Evolutionary conservation across 2,329 filamentous ascomycete genomes (phyloP).

Genomic region (Fusarium piperis): DNA sequence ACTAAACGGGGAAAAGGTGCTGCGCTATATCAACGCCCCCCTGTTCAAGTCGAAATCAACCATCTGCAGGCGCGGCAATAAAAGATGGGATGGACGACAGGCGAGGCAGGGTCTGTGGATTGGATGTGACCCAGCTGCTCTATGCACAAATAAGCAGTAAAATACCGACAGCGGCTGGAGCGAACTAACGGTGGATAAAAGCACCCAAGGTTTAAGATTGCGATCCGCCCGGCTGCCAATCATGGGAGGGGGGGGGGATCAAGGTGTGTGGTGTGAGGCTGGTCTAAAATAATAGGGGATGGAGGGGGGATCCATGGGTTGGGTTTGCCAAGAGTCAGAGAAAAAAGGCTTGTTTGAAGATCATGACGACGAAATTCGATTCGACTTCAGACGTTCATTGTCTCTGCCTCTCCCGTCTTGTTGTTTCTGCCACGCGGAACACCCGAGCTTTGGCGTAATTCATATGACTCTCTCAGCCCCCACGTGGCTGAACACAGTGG

Average conservation of each 20-base stretch:
- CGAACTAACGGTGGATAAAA: not conserved
- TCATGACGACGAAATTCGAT: not conserved
- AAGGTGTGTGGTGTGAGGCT: not conserved
- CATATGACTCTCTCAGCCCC: not conserved
- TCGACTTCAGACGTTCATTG: not conserved
- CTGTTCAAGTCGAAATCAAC: not conserved
- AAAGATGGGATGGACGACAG: not conserved
- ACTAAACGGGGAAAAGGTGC: not conserved
- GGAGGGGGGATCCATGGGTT: not conserved
- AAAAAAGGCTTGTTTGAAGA: not conserved
- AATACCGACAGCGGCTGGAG: not conserved
- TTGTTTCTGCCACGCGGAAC: not conserved
- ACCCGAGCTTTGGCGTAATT: not conserved
- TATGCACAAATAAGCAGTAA: not conserved
- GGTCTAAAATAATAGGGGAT: not conserved
- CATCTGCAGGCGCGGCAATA: not conserved
- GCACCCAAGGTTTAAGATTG: not conserved
- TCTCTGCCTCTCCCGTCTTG: not conserved
- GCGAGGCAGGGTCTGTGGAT: not conserved
- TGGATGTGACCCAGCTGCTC: not conserved
- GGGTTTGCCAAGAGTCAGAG: not conserved
- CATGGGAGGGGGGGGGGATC: not conserved
- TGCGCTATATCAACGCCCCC: not conserved
- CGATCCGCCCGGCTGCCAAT: slow-evolving; percentile 1
- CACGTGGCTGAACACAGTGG: not conserved